A percentile compares a stretch with the other conserved stretches of the same genome.
Conservation (phyloP, 2,329 filamentous ascomycete species). For the Cordyceps cateniannulata region DNA sequence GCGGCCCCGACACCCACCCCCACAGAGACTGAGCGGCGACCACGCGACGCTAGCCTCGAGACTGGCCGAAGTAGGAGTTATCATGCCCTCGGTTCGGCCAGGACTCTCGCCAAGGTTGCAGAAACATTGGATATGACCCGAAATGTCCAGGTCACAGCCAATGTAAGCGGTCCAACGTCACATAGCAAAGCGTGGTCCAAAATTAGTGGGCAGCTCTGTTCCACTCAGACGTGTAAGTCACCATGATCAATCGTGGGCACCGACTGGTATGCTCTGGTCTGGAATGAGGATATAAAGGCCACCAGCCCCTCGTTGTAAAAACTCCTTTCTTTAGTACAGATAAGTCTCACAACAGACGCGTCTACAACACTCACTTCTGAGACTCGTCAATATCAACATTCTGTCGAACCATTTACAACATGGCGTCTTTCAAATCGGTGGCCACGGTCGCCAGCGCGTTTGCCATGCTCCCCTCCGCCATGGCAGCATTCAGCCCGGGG, state of each 20-base stretch:
- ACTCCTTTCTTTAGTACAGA: neutral
- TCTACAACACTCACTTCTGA: neutral
- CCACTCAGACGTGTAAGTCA: neutral
- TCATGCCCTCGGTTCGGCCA: neutral
- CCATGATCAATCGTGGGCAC: neutral
- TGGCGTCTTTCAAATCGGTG: slow-evolving; percentile 8
- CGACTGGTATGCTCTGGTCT: neutral
- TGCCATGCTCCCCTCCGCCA: slow-evolving; percentile 22
- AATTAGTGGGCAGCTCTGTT: neutral
- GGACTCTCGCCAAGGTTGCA: neutral
- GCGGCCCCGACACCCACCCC: neutral
- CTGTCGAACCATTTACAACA: neutral
- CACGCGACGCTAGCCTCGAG: neutral
- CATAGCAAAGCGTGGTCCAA: neutral
- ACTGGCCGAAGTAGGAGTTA: neutral
- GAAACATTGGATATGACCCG: neutral
- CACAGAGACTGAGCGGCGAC: neutral
- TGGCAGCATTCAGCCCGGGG: slow-evolving; percentile 39
- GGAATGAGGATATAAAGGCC: slow-evolving; percentile 2
- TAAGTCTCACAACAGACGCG: too few relatives aligned
- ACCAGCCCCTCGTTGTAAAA: neutral
- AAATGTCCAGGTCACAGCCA: neutral
- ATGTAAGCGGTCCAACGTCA: slow-evolving; percentile 9
- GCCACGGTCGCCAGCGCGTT: slow-evolving; percentile 18
- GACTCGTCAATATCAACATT: too few relatives aligned